A percentile compares a stretch with the other conserved stretches of the same genome.
phyloP scores from a whole-genome alignment of 1,284 basidiomycete genomes.

The Lentinula novae-zelandiae region DNA sequence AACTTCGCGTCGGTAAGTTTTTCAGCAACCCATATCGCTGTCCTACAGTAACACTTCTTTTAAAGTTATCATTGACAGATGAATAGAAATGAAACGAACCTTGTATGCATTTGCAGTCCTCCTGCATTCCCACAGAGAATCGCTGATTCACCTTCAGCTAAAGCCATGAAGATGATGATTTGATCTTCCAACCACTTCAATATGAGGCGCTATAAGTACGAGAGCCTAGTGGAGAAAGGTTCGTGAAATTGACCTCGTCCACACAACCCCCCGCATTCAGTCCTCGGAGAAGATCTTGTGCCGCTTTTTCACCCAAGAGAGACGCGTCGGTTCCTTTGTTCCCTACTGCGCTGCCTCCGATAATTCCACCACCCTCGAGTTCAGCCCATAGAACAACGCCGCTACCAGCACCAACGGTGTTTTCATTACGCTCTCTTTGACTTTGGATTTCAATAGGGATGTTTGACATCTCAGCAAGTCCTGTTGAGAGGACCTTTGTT shows the following conservation, averaged over 20 bases:
- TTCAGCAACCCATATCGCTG: constrained; percentile 70
- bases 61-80: background rate
- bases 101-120: constrained; percentile 62
- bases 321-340: constrained; percentile 40
- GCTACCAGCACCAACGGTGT: constrained; percentile 56
- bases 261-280: constrained; percentile 61
- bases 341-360: constrained; percentile 64
- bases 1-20: constrained; percentile 63
- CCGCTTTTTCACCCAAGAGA: constrained; percentile 55
- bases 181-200: constrained; percentile 57
- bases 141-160: constrained; percentile 58
- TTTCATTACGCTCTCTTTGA: constrained; percentile 41
- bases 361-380: constrained; percentile 55
- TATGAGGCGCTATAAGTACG: background rate
- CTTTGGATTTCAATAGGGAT: constrained; percentile 38
- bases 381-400: constrained; percentile 72
- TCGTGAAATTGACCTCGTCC: constrained; percentile 47
- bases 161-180: constrained; percentile 69
- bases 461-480: constrained; percentile 20
- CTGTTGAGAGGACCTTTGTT: constrained; percentile 29
- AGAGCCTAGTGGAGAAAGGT: background rate
- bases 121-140: constrained; percentile 44
- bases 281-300: constrained; percentile 48
- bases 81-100: constrained; percentile 31
- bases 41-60: constrained; percentile 33